Evolutionary conservation across 495 filamentous ascomycete species (phyloP), one percentile per base, ranked within the genome.

Genomic region (Daldinia childiae): DNA sequence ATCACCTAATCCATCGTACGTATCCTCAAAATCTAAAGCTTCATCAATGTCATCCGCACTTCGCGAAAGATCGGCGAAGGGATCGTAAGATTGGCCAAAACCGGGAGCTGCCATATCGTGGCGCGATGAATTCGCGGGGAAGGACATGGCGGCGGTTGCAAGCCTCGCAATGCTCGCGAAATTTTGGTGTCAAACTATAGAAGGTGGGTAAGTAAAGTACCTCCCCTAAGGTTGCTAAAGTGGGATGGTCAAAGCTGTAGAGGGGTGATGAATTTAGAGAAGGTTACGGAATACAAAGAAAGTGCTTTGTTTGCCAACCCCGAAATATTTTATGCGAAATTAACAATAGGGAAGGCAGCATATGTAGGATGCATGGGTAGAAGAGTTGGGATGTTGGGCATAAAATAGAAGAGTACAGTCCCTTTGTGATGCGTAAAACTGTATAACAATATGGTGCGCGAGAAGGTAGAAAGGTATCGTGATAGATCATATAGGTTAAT

Each of bases 1-100:
- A 79, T 97, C 92, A 3, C 94, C 95, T 21, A 98, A 84, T 2
- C 95, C 95, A 80, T 99, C 96, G 78, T 99, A 98, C 30, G 95
- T 98, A 74, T 99, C 95, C 72, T 99, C 95, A 71, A 98, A 99
- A 66, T 98, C 93, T 62, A 98, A 71, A 27, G 86, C 93, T 81
- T 87, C 94, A 86, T 87, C 92, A 75, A 96, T 90, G 45, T 91
- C 90, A 66, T 91, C 88, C 36, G 88, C 87, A 36, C 85, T 82
- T 48, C 78, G 77, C 58, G 90, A 89, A 52, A 97, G 87, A 43
- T 90, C 89, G 69, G 94, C 94, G 79, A 98, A 99, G 27, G 95
- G 92, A 83, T 99, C 93, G 61, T 90, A 88, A 56, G 89, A 86
- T 78, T 94, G 90, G 48, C 92, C 89, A 80, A 99, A 97, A 68